Evolutionary conservation across 1,284 basidiomycete species (phyloP), one percentile per base, ranked within the genome.

Genomic region (Rhodofomes roseus): DNA sequence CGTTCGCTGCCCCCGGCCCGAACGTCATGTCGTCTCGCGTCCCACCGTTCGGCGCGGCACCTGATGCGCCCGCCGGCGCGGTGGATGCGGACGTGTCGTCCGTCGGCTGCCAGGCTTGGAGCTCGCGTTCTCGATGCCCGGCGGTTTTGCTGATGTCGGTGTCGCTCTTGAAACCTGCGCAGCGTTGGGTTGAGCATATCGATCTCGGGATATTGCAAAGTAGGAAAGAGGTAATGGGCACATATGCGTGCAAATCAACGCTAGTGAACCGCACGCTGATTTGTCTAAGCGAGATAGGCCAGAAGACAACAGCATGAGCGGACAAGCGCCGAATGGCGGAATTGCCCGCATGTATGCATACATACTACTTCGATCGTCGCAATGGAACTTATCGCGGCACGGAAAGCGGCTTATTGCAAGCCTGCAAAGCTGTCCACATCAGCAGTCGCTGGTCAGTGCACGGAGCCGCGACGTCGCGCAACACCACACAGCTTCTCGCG

Each of bases 101-200:
- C 16, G 66, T 62, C 8, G 77, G 72, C 55, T 84, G 80, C 95
- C 95, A 96, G 7, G 90, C 88, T 71, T 94, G 87, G 48, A 96
- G 79, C 68, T 94, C 93, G 57, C 93, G 89, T 68, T 93, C 90
- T 53, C 85, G 84, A 16, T 78, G 72, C n/a, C 65, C 67, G 20
- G 73, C 73, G 56, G 79, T 79, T 65, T 82, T 82, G 65, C 85
- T 87, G 68, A 97, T 96, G 67, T 96, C 95, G 20, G 85, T 80
- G 71, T 97, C 95, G 29, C 93, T 97, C 65, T 90, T 85, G 81
- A 97, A 96, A 39, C 84, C 93, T 91, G 72, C 34, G 62, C 16
- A 36, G 22, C 16, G n/a, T n/a, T n/a, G 31, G 40, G 7, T 39
- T 36, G 6, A 54, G 20, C 12, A 4, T 12, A 39, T 34, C 18